These are phyloP conservation scores for Boletellus sp. DNA, from an alignment of 768 basidiomycete species.

Conservation along the genomic window DNA sequence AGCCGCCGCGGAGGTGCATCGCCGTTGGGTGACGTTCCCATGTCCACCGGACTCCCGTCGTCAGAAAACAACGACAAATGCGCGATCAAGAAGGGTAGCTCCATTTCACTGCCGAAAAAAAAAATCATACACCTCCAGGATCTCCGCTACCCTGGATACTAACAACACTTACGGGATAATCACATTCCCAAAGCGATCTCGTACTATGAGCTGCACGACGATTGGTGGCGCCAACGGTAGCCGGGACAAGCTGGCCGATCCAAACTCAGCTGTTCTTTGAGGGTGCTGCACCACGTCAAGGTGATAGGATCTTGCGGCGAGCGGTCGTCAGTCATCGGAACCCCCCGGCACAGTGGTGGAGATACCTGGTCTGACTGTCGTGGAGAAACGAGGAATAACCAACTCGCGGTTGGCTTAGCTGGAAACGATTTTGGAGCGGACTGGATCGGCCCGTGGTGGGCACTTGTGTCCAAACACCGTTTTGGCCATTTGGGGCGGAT, in stretches of 20 bases:
- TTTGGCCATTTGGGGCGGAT: constrained; percentile 19
- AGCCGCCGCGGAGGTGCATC: constrained; percentile 51
- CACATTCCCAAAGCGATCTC: constrained; percentile 65
- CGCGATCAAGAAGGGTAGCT: constrained; percentile 84
- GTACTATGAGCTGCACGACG: constrained; percentile 73
- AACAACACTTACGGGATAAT: constrained; percentile 69
- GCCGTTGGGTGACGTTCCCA: constrained; percentile 49
- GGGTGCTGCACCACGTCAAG: constrained; percentile 88
- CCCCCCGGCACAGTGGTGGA: constrained; percentile 11
- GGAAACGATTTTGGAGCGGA: constrained; percentile 34
- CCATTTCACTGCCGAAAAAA: constrained; percentile 60
- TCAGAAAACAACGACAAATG: constrained; percentile 73
- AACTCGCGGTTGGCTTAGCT: constrained; percentile 47
- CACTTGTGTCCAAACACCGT: constrained; percentile 26
- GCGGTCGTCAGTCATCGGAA: constrained; percentile 16
- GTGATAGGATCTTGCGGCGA: constrained; percentile 56
- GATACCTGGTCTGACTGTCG: constrained; percentile 52
- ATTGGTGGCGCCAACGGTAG: constrained; percentile 82
- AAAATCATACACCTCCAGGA: constrained; percentile 20
- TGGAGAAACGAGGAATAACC: constrained; percentile 57
- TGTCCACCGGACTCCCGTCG: constrained; percentile 65
- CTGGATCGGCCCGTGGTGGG: constrained; percentile 30
- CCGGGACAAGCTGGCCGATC: constrained; percentile 67
- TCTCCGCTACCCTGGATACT: constrained; percentile 14
- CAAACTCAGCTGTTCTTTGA: constrained; percentile 77